Evolutionary conservation across 2,329 filamentous ascomycete species (phyloP), one percentile per base, ranked within the genome.

Genomic region (Triangularia setosa): DNA sequence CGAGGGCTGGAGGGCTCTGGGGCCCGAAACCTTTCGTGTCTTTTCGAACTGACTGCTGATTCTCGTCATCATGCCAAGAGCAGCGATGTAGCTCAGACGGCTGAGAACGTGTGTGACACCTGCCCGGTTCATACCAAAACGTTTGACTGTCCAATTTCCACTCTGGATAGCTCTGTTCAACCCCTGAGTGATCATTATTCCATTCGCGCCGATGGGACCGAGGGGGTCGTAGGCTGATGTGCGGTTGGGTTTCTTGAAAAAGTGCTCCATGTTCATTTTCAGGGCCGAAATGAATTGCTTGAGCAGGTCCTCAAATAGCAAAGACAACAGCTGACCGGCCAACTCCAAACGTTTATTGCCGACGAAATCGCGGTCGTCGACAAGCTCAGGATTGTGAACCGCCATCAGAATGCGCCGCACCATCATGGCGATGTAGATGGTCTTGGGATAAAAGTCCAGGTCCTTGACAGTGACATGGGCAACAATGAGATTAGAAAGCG

Each of bases 11-110:
- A 99, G 83, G 18, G 96, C 95, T 84, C 95, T 89, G 72, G 96
- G 95, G 69, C 96, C 96, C 74, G 90, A 93, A 66, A 99, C 93
- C 78, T 99, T 99, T 71, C 95, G 83, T 1, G 95, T 98, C 83
- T 99, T 99, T 76, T 99, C 95, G 73, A 99, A 99, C 79, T 99
- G 95, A 84, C 91, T 96, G 76, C 90, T 95, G 73, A 99, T 98
- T 76, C 95, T 86, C 14, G 95, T 99, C 95, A 99, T 99, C 96
- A 99, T 99, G 67, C 96, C 96, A 27, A 99, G 85, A 27, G 95
- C 95, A 68, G 90, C 91, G 76, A 99, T 97, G 74, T 98, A 99
- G 77, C 94, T 98, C 62, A 99, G 82, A 68, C 95, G 88, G 78
- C 94, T 98, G 58, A 99, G 83, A 48, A 99, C 93, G 77, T 99